Percentiles rank a stretch among this genome's conserved stretches.
Evolutionary conservation across 768 basidiomycete species (phyloP).

Genomic region (Trametes cubensis): DNA sequence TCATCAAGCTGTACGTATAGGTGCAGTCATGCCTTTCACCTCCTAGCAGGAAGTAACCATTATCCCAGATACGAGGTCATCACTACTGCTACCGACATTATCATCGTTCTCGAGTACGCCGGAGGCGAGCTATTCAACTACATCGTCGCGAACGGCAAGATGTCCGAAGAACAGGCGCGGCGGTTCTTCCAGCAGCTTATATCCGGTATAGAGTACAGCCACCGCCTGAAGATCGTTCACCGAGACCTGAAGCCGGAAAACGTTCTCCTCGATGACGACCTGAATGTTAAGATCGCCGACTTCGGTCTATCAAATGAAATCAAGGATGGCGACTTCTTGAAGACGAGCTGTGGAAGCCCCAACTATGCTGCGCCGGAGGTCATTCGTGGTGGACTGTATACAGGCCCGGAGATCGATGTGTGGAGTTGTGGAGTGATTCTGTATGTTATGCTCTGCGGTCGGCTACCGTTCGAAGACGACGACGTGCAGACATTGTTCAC

Average conservation of each 20-base stretch:
- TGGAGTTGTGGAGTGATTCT: conserved; percentile 99
- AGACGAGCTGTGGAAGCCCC: conserved; percentile 96
- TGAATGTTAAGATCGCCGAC: conserved; percentile 98
- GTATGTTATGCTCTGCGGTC: conserved; percentile 95
- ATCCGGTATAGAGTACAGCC: conserved; percentile 95
- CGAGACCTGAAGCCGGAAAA: conserved; percentile 99
- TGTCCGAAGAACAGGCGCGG: conserved; percentile 85
- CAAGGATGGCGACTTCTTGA: conserved; percentile 94
- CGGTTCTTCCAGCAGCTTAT: conserved; percentile 99
- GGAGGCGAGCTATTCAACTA: conserved; percentile 98
- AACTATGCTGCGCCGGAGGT: conserved; percentile 99
- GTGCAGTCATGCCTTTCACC: conserved; percentile 12
- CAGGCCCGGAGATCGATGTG: conserved; percentile 97
- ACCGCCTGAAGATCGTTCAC: conserved; percentile 95
- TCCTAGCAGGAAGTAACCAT: conserved; percentile 8
- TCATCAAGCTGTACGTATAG: conserved; percentile 86
- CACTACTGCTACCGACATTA: conserved; percentile 92
- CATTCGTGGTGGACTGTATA: conserved; percentile 92
- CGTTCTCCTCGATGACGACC: conserved; percentile 79
- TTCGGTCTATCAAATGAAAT: conserved; percentile 97
- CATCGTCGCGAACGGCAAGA: conserved; percentile 91
- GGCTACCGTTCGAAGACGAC: conserved; percentile 96
- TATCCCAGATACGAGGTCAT: conserved; percentile 79
- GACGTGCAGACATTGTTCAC: conserved; percentile 91
- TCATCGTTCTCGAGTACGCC: conserved; percentile 97